These are phyloP conservation scores for Aspergillus proliferans DNA, from an alignment of 2,329 filamentous ascomycete species.

Conservation along the genomic window DNA sequence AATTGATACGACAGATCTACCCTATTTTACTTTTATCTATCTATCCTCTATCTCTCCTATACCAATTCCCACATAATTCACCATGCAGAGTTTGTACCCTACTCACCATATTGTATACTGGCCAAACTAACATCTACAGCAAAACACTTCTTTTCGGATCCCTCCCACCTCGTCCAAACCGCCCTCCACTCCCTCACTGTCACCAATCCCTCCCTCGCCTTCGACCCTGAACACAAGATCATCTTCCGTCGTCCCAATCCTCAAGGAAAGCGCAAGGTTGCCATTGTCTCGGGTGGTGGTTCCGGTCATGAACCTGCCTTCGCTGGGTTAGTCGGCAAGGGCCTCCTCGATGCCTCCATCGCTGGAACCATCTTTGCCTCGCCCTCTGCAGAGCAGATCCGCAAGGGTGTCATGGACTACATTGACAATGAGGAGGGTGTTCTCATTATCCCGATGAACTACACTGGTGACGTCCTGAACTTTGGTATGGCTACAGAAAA, in stretches of 20 bases:
- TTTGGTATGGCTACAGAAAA: conserved; percentile 94
- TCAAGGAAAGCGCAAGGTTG: conserved; percentile 56
- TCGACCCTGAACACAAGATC: conserved; percentile 76
- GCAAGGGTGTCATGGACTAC: conserved; percentile 64
- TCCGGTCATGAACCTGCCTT: conserved; percentile 89
- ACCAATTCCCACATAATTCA: conserved; percentile 3
- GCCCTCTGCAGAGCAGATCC: conserved; percentile 75
- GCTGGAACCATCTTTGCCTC: conserved; percentile 83
- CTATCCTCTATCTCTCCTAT: background rate
- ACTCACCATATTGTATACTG: conserved; percentile 1
- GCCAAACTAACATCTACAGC: conserved; percentile 20
- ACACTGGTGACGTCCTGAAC: conserved; percentile 83
- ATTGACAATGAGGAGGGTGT: conserved; percentile 69
- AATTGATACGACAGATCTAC: background rate
- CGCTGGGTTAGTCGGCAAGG: conserved; percentile 74
- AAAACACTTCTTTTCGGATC: conserved; percentile 88
- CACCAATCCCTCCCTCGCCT: conserved; percentile 75
- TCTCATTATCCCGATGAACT: conserved; percentile 91
- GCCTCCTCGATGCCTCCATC: conserved; percentile 73
- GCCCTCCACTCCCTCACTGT: conserved; percentile 72
- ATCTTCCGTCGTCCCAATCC: conserved; percentile 63
- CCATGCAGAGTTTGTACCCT: conserved; percentile 32
- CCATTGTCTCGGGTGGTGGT: conserved; percentile 80
- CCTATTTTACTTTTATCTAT: background rate
- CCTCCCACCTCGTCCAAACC: conserved; percentile 67